A percentile compares a stretch with the other conserved stretches of the same genome.
These are phyloP conservation scores for Actinomucor elegans DNA, from an alignment of 371 early-diverging fungal species.

Conservation along the genomic window DNA sequence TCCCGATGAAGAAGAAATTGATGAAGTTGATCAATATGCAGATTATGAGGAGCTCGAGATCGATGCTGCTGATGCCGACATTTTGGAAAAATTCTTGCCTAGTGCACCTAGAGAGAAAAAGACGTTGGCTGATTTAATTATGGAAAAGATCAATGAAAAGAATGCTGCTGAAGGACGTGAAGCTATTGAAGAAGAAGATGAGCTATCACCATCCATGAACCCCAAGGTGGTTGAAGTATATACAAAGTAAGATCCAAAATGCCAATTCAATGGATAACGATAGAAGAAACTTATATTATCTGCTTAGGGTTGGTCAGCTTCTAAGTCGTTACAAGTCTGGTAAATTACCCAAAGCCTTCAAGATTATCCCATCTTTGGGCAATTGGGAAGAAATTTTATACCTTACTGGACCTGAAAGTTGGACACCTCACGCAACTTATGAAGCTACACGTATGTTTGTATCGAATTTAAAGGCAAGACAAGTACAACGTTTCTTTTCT, in stretches of 20 bases:
- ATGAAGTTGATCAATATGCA: conserved; percentile 58
- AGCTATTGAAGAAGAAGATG: conserved; percentile 37
- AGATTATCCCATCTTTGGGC: conserved; percentile 91
- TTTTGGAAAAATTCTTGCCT: conserved; percentile 88
- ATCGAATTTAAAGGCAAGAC: conserved; percentile 89
- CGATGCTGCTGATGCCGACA: conserved; percentile 73
- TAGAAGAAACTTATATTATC: too few relatives aligned
- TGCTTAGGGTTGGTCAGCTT: conserved; percentile 78
- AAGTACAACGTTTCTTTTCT: conserved; percentile 89
- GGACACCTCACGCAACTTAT: conserved; percentile 96
- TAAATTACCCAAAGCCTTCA: conserved; percentile 97
- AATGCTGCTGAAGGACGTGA: conserved; percentile 48
- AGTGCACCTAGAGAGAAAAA: conserved; percentile 78
- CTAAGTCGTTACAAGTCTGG: conserved; percentile 94
- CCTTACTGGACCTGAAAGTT: conserved; percentile 86
- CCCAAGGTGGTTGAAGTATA: conserved; percentile 95
- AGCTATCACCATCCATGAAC: conserved; percentile 64
- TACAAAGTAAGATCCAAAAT: conserved; percentile 67
- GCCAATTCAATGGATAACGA: too few relatives aligned
- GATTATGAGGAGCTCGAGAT: conserved; percentile 64
- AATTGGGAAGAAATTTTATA: conserved; percentile 97
- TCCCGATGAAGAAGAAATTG: conserved; percentile 52
- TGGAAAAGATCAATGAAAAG: conserved; percentile 87
- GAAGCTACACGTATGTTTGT: conserved; percentile 96
- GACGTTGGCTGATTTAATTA: conserved; percentile 92